A percentile compares a stretch with the other conserved stretches of the same genome.
Conservation (phyloP, 129 eudicot genomes). For the Saposhnikovia divaricata region DNA sequence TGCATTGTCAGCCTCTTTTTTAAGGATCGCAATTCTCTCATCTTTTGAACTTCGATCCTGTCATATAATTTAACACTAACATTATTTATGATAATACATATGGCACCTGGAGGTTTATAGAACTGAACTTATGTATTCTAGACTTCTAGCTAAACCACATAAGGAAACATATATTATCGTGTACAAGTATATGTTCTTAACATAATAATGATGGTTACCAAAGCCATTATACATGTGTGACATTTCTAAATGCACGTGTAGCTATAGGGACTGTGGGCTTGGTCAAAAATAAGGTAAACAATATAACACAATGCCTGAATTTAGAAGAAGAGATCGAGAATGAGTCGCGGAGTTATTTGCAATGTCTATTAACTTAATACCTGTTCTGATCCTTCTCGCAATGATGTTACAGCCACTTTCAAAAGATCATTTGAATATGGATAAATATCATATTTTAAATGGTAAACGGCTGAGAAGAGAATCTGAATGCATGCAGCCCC, state of each 20-base stretch:
- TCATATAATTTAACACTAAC: too few relatives aligned
- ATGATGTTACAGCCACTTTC: conserved; percentile 39
- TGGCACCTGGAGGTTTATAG: too few relatives aligned
- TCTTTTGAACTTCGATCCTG: too few relatives aligned
- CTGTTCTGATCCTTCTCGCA: conserved; percentile 48
- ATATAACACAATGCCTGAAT: background rate
- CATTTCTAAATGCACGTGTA: background rate
- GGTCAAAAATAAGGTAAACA: background rate
- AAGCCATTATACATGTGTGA: background rate
- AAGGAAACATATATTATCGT: too few relatives aligned
- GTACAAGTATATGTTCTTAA: too few relatives aligned
- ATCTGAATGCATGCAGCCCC: conserved; percentile 78
- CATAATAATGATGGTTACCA: background rate
- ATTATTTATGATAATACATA: too few relatives aligned
- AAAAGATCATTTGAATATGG: conserved; percentile 60
- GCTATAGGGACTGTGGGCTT: background rate
- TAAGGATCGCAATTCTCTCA: too few relatives aligned
- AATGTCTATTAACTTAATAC: conserved; percentile 23
- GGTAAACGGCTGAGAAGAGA: conserved; percentile 76
- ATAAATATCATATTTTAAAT: conserved; percentile 53
- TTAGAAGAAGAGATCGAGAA: background rate
- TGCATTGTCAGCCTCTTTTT: too few relatives aligned
- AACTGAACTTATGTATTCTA: too few relatives aligned
- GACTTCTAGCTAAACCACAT: too few relatives aligned
- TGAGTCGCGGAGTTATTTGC: background rate